Evolutionary conservation across 805 yeast species (phyloP), one percentile per base, ranked within the genome.

Genomic region (Candida tammaniensis): DNA sequence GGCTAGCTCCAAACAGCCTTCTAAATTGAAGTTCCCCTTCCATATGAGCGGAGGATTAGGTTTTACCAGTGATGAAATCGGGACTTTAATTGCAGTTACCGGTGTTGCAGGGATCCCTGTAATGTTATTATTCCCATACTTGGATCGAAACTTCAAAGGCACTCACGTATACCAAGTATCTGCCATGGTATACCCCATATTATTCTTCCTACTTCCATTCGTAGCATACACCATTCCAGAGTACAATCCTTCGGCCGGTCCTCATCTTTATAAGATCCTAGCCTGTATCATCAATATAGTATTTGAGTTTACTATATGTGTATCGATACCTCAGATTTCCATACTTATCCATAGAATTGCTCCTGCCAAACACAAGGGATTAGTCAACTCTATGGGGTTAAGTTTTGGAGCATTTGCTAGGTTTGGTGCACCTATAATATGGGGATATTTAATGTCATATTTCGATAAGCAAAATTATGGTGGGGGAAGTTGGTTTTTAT

Each of bases 341-440:
- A 56, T 78, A 12, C 57, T 79, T 33, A 64, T 76, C 19, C 81
- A 76, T 50, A 64, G 77, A 33, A 69, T 74, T 4, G 68, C 80
- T 2, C 69, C 70, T 8, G 64, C 73, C 15, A 61, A 68, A 40
- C 70, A 76, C 44, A 62, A 80, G 28, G 81, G 80, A 1, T 65
- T 73, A 43, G 68, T 79, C 37, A 79, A 79, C 46, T 78, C 80
- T 10, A 63, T 75, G 14, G 59, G 77, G 2, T 68, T 76, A 52
- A 68, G 78, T 21, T 62, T 72, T 22, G 53, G 72, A 9, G 69
- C 83, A 2, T 52, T 71, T 23, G 80, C 82, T 1, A 57, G 84
- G 42, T 76, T 71, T 32, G 21, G 68, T 0, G 83, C 79, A 4
- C 85, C 84, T 0, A 51, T 77, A 7, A 16, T 60, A 1, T 76